A percentile compares a stretch with the other conserved stretches of the same genome.
These are phyloP conservation scores for Camelina neglecta DNA, from an alignment of 345 rosid genomes.

Conservation along the genomic window DNA sequence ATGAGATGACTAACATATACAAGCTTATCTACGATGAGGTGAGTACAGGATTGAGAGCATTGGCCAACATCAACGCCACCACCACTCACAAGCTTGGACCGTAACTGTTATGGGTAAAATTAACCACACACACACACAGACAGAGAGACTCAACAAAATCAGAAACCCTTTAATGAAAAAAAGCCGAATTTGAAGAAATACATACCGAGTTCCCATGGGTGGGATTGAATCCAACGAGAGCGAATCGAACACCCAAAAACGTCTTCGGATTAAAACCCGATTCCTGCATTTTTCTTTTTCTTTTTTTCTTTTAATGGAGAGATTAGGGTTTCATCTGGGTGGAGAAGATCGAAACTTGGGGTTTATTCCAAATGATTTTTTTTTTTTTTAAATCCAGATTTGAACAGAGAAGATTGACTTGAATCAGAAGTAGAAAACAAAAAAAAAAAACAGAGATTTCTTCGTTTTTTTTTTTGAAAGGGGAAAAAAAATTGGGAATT, in stretches of 20 bases:
- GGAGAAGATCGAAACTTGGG: neutral
- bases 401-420: neutral
- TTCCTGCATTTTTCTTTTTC: conserved; percentile 46
- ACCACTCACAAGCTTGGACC: conserved; percentile 69
- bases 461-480: too few species aligned
- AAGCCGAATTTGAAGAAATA: neutral
- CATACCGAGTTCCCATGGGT: conserved; percentile 48
- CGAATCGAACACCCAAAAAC: conserved; percentile 71
- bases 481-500: too few species aligned
- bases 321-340: conserved; percentile 7
- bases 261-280: conserved; percentile 46
- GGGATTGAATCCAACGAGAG: conserved; percentile 69
- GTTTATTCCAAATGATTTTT: too few species aligned
- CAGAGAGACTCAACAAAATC: neutral
- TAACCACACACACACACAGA: neutral
- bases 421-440: neutral
- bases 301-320: neutral
- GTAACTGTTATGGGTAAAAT: conserved; percentile 48
- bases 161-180: conserved; percentile 4
- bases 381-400: neutral
- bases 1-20: conserved; percentile 54
- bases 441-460: too few species aligned
- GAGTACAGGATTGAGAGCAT: conserved; percentile 57
- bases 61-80: conserved; percentile 73
- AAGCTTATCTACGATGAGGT: conserved; percentile 71